Base-by-base conservation (phyloP, 768 basidiomycete species). In the Calocybe gangraenosa region DNA sequence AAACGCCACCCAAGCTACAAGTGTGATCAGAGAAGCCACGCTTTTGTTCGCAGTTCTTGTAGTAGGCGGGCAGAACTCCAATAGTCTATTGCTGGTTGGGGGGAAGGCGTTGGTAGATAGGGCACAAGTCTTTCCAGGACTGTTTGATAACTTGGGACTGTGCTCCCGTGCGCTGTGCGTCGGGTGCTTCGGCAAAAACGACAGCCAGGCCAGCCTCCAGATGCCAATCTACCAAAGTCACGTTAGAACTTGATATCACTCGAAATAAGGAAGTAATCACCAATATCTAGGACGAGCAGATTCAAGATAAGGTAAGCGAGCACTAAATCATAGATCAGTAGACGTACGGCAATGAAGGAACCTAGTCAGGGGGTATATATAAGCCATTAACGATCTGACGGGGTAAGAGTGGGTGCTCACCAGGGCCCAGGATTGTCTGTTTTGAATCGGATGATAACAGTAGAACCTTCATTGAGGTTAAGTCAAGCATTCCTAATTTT, bases 351-450 rank as follows among this genome's bases (percentile, higher is more conserved):
- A 41, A 30, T 22, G 13, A 20, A 40, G 17, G 18, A 19, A 28
- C 23, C 14, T 19, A 3, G 15, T 6, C 11, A 28, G 6, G n/a
- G 9, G 15, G 21, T 36, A 33, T 39, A 39, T 9, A 44, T 49
- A 30, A 40, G 49, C 10, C 36, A 37, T 21, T n/a, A 7, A 6
- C 2, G 21, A n/a, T n/a, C 43, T 37, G 28, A 25, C 22, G 15
- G 35, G 20, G 35, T 17, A 25, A 10, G n/a, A 32, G 20, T 28
- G 23, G 6, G 11, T 28, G 25, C 39, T 20, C 32, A 59, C 58
- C 64, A 64, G 42, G 63, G 63, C 3, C 63, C 65, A 15, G 65
- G 54, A 42, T 70, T 70, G 48, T 71, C 65, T 4, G 69, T 70
- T 11, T 60, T 56, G 52, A 73, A 73, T 8, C 73, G 61, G 41